Evolutionary conservation across 805 yeast species (phyloP).

Genomic region (Wickerhamomyces ciferrii): DNA sequence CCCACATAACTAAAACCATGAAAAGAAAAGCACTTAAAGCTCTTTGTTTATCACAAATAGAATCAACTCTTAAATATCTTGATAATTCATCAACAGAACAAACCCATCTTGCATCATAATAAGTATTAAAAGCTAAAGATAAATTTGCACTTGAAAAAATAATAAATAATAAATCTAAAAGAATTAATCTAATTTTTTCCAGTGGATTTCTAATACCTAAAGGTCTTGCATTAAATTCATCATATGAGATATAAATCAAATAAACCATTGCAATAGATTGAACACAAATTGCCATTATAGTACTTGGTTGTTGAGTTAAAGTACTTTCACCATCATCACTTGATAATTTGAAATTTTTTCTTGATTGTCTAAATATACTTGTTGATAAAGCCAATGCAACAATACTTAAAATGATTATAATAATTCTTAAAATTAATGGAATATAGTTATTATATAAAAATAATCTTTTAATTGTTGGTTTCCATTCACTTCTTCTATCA

Average conservation of each 20-base stretch:
- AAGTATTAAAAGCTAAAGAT: slow-evolving; percentile 78
- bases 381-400: slow-evolving; percentile 71
- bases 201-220: slow-evolving; percentile 82
- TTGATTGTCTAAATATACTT: slow-evolving; percentile 42
- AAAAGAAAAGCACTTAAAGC: slow-evolving; percentile 78
- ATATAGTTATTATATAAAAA: slow-evolving; percentile 74
- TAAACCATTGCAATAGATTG: slow-evolving; percentile 76
- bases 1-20: slow-evolving; percentile 75
- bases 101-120: slow-evolving; percentile 81
- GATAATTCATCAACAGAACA: slow-evolving; percentile 32
- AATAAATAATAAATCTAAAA: slow-evolving; percentile 81
- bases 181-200: slow-evolving; percentile 74
- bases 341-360: slow-evolving; percentile 13
- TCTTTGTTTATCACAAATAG: slow-evolving; percentile 73
- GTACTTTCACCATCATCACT: slow-evolving; percentile 13
- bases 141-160: slow-evolving; percentile 86
- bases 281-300: slow-evolving; percentile 88
- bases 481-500: slow-evolving; percentile 57
- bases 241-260: slow-evolving; percentile 76
- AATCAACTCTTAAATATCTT: slow-evolving; percentile 29
- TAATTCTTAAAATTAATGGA: slow-evolving; percentile 68
- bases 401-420: slow-evolving; percentile 52
- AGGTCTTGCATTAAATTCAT: slow-evolving; percentile 90
- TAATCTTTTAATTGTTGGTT: slow-evolving; percentile 53
- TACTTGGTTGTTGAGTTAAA: slow-evolving; percentile 75